Evolutionary conservation across 192 early-diverging fungal genomes (phyloP), one percentile per base, ranked within the genome.

Genomic region (Fimicolochytrium jonesii): DNA sequence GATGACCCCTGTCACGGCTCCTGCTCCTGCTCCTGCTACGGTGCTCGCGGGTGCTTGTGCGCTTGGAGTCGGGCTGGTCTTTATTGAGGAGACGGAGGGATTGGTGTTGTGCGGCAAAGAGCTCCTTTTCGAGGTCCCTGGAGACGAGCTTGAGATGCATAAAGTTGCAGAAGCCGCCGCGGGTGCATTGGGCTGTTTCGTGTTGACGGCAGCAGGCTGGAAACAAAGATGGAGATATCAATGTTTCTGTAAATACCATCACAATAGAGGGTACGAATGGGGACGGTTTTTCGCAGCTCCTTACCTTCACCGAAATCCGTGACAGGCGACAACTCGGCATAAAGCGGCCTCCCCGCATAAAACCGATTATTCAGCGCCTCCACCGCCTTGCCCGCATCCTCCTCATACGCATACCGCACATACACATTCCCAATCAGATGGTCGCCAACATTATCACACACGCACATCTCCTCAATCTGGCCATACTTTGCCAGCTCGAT

Each of bases 391-490:
- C 87, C 87, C 1, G 97, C 95, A 64, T 95, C 92, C 68, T 92
- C 92, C 73, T 97, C 95, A 61, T 83, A 88, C 57, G 82, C 83
- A 70, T 84, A 99, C 68, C 91, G 83, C 30, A 88, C 88, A 71
- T 99, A 99, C 28, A 99, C 94, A 67, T 99, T 69, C 62, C 9
- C 11, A 59, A 26, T 17, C 50, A 99, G 79, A 68, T 99, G 97
- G 73, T 97, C 95, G 36, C 97, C 94, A 25, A 93, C 90, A 63
- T 99, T 99, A 75, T 99, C 95, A 68, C 97, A 99, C 5, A 99
- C 87, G 60, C 90, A 87, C 86, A 99, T 89, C 65, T 95, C 93
- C 70, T 97, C 91, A 31, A 97, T 83, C 72, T 97, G 92, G 48
- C 95, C 95, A 77, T 93, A 97, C 71, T 93, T 93, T 41, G 91